Percentiles rank a stretch among this genome's conserved stretches.
These are phyloP conservation scores for Phaeosphaeria sp. DNA, from an alignment of 2,329 filamentous ascomycete genomes.

Conservation along the genomic window DNA sequence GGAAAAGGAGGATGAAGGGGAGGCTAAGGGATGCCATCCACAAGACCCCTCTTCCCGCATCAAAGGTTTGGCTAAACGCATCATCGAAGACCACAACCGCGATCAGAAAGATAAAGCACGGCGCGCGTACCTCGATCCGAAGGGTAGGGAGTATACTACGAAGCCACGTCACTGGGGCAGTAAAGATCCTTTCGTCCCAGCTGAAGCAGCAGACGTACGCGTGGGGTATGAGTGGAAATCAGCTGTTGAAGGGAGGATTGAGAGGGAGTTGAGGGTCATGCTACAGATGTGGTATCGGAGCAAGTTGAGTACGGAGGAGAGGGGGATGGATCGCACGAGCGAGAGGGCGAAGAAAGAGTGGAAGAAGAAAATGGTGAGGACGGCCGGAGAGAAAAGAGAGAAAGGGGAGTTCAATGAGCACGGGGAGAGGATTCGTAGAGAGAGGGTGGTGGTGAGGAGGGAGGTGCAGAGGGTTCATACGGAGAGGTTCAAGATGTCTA, in stretches of 20 bases:
- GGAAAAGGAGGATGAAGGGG: neutral
- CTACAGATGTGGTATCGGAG: constrained; percentile 3
- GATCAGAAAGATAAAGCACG: constrained; percentile 1
- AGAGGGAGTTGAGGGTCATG: neutral
- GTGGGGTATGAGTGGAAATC: neutral
- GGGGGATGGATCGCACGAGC: neutral
- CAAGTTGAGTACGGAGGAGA: neutral
- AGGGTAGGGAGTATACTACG: constrained; percentile 1
- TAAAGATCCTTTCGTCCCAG: constrained; percentile 1
- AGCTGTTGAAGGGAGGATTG: neutral
- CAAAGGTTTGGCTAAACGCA: constrained; percentile 1
- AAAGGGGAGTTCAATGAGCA: neutral
- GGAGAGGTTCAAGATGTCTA: neutral
- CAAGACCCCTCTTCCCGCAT: neutral
- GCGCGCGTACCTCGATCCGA: neutral
- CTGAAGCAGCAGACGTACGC: neutral
- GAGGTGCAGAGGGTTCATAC: neutral
- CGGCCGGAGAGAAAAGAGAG: neutral
- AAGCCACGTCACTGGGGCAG: neutral
- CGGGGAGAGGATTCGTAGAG: neutral
- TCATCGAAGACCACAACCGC: constrained; percentile 4
- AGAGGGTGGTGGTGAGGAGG: neutral
- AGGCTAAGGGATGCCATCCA: neutral
- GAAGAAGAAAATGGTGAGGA: constrained; percentile 1
- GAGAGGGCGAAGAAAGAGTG: neutral